Base-by-base conservation (phyloP, 805 yeast genomes). In the Candida hungchunana region DNA sequence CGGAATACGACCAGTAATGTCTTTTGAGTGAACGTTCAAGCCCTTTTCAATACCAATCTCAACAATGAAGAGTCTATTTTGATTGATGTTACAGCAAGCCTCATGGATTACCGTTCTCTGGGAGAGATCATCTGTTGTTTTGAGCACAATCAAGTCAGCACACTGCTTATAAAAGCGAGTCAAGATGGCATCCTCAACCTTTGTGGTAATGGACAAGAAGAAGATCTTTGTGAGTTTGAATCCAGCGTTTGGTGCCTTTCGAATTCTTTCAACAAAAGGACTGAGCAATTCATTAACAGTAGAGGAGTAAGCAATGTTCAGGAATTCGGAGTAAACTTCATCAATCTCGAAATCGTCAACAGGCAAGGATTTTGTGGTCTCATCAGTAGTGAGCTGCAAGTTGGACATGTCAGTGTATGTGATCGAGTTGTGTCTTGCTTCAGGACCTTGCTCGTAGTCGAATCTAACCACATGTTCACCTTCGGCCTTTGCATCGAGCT, bases 71-170 rank as follows among this genome's bases (percentile, higher is more conserved):
- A 34, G 27, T 42, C 59, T 46, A 18, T 37, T 39, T 20, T 50
- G 49, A 21, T 23, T 26, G 4, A 34, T 36, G 28, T 47, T 52
- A 16, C 55, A 48, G 27, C 59, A 55, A 1, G 76, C 73, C 51
- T 87, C 88, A 55, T 90, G 97, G 13, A 93, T 65, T 29, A 84
- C 74, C 33, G 77, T 82, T 52, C 86, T 75, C 43, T 82, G 77
- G 18, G 82, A 77, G 33, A 82, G 66, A 39, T 88, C 95, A 47
- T 84, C 94, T 15, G 72, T 69, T 34, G 74, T 73, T 3, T 69
- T 59, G 27, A 86, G 63, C 51, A 84, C 82, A 28, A 90, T 78
- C 21, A 66, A 64, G 29, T 25, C 51, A 19, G 29, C 56, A 47
- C 7, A 52, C 39, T 37, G 42, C 68, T 67, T 32, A 66, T 65